Evolutionary conservation across 2,329 filamentous ascomycete genomes (phyloP).

Genomic region (Graphilbum fragrans): DNA sequence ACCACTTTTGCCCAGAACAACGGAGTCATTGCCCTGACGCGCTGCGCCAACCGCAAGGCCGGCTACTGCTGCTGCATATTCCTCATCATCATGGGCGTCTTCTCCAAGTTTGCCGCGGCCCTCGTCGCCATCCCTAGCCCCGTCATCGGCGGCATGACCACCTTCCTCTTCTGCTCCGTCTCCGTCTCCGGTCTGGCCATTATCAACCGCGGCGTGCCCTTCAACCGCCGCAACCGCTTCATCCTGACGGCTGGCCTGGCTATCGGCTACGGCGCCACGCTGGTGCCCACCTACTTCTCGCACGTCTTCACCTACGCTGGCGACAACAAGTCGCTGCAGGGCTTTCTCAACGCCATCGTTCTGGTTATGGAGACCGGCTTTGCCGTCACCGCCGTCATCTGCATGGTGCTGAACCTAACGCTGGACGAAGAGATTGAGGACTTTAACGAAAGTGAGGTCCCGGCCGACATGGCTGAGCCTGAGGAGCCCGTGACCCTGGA

Average conservation of each 20-base stretch:
- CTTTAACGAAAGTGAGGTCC: constrained; percentile 28
- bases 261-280: constrained; percentile 59
- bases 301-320: constrained; percentile 64
- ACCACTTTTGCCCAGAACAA: constrained; percentile 77
- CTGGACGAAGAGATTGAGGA: constrained; percentile 69
- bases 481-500: constrained; percentile 6
- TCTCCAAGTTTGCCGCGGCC: constrained; percentile 71
- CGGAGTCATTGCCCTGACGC: constrained; percentile 69
- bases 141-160: constrained; percentile 62
- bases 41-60: constrained; percentile 69
- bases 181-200: constrained; percentile 69
- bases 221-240: constrained; percentile 72
- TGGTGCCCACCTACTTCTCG: constrained; percentile 55
- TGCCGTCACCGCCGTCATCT: constrained; percentile 61
- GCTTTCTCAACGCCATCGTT: constrained; percentile 64
- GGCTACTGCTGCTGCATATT: constrained; percentile 70
- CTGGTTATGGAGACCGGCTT: constrained; percentile 67
- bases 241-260: constrained; percentile 65
- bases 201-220: constrained; percentile 54
- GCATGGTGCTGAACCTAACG: constrained; percentile 60
- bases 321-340: constrained; percentile 51
- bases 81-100: constrained; percentile 68
- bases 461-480: constrained; percentile 5
- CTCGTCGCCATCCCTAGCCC: constrained; percentile 62
- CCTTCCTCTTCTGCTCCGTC: constrained; percentile 68